A percentile compares a stretch with the other conserved stretches of the same genome.
These are phyloP conservation scores for Rhodomyrtus psidioides DNA, from an alignment of 441 rosid species.

Conservation along the genomic window DNA sequence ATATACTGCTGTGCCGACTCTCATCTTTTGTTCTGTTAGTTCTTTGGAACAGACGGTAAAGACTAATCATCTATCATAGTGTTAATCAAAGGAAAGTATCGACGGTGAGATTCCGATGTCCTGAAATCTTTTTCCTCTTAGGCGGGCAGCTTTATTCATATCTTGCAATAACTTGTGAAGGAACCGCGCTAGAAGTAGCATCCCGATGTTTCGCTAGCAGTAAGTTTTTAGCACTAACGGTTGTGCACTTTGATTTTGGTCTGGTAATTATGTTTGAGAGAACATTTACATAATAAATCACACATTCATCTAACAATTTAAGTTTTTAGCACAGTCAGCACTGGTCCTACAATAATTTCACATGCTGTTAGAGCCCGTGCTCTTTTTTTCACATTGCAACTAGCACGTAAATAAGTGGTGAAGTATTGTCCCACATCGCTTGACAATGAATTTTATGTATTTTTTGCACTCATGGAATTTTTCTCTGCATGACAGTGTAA, in stretches of 20 bases:
- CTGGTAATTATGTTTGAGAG: neutral
- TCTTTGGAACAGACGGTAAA: neutral
- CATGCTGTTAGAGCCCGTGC: neutral
- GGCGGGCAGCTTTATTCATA: neutral
- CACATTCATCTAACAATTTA: neutral
- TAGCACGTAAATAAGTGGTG: neutral
- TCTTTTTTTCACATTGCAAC: too few species aligned
- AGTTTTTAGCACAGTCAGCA: rapidly evolving
- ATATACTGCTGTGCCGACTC: neutral
- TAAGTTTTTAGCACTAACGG: neutral
- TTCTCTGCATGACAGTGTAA: rapidly evolving
- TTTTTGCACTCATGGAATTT: neutral
- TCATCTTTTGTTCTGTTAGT: neutral
- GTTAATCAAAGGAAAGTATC: neutral
- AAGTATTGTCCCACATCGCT: neutral
- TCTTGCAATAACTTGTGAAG: neutral
- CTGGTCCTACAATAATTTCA: neutral
- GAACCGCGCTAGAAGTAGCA: neutral
- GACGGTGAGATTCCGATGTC: neutral
- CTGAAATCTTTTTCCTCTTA: neutral
- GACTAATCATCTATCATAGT: neutral
- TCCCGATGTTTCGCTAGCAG: neutral
- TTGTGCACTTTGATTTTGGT: neutral
- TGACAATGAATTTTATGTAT: too few species aligned
- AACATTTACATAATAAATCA: neutral